Base-by-base conservation (phyloP, 495 filamentous ascomycete genomes). In the Penicillium canariense region DNA sequence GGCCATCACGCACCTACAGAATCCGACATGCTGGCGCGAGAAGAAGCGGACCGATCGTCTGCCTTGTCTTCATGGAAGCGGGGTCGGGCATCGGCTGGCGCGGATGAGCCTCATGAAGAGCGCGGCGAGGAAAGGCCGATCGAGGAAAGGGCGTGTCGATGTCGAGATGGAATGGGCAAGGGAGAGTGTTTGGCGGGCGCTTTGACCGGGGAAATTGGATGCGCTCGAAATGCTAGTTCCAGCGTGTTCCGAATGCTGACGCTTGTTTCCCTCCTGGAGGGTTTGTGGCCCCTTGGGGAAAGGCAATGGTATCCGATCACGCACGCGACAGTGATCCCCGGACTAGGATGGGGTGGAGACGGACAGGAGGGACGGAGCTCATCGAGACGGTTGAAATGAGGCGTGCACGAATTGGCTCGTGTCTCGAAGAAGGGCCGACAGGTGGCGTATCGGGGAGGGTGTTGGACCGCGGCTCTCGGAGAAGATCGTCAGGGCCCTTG, bases 11-110 rank as follows among this genome's bases (percentile, higher is more conserved):
- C 60, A 75, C 79, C 79, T 58, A 82, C 75, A 64, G 79, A 81
- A 64, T 82, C 79, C 62, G 79, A 78, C 79, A 82, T 82, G 50
- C 52, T 71, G 69, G 62, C 52, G 55, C 59, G 36, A 59, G 54
- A 65, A 48, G 53, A 56, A 52, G 36, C 52, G 40, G 56, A 60
- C 58, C 61, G 56, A 48, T 65, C 39, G 25, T 56, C 53, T 54
- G 63, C 58, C 62, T 55, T 63, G 54, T 62, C 67, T 67, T 69
- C 69, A 69, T 71, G 65, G 58, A 56, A 71, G 67, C 54, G 63
- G 63, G 61, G 61, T 65, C 52, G 63, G 66, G 66, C 66, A 62
- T 65, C 58, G 61, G 60, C 54, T 56, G 43, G 32, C 44, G 53
- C 49, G 63, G 55, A 50, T 30, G 56, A 54, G 46, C 66, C 52